Evolutionary conservation across 2,329 filamentous ascomycete species (phyloP).

Genomic region (Ophiognomonia clavigignenti-juglandacearum): DNA sequence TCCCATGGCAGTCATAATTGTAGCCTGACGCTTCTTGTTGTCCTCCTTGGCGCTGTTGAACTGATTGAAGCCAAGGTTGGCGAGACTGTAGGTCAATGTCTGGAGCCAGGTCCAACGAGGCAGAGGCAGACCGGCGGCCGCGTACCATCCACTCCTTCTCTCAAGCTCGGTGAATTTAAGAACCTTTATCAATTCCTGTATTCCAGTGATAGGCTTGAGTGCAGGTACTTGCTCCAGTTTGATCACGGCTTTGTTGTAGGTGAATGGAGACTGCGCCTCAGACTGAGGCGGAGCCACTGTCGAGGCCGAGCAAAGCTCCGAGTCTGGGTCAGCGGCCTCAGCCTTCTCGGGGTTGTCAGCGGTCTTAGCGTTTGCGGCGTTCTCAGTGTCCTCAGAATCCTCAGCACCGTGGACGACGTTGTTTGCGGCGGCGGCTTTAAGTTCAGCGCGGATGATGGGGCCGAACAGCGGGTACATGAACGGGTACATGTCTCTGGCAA

Average conservation of each 20-base stretch:
- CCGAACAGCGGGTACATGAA: constrained; percentile 2
- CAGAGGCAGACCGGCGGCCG: too few relatives aligned
- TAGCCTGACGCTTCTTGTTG: neutral
- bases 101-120: too few relatives aligned
- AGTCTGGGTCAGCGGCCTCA: neutral
- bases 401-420: too few relatives aligned
- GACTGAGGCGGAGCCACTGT: too few relatives aligned
- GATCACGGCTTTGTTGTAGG: neutral
- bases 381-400: too few relatives aligned
- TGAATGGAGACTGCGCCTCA: neutral
- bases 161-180: neutral
- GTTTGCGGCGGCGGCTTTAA: neutral
- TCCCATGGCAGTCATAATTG: neutral
- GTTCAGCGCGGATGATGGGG: neutral
- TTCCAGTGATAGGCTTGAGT: neutral
- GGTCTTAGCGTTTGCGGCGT: too few relatives aligned
- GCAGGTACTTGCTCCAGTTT: neutral
- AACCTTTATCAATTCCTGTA: neutral
- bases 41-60: neutral
- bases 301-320: neutral
- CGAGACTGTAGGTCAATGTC: too few relatives aligned
- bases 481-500: neutral
- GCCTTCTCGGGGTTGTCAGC: too few relatives aligned
- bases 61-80: neutral
- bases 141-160: neutral